phyloP scores from a whole-genome alignment of 768 basidiomycete species.

The Sporobolomyces phaffii region DNA sequence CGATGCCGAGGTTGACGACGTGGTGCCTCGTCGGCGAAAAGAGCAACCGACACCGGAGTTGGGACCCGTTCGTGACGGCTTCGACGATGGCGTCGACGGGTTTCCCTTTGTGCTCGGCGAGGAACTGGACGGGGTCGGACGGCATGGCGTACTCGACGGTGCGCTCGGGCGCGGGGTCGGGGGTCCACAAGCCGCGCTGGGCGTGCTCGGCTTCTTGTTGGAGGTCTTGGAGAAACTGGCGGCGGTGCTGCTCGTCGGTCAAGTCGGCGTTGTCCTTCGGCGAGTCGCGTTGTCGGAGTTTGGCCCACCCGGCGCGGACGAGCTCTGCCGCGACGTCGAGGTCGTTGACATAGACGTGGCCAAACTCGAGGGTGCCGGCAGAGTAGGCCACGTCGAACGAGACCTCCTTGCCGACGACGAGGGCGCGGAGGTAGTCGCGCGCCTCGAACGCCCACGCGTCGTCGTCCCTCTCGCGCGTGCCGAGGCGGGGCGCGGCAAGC shows the following conservation, averaged over 20 bases:
- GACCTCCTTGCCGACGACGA: conserved; percentile 85
- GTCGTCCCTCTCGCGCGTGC: conserved; percentile 74
- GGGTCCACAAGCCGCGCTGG: conserved; percentile 25
- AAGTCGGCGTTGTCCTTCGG: conserved; percentile 66
- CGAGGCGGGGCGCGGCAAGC: conserved; percentile 73
- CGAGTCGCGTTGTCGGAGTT: conserved; percentile 57
- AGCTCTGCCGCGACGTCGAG: conserved; percentile 68
- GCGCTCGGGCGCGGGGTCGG: conserved; percentile 55
- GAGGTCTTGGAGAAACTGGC: conserved; percentile 58
- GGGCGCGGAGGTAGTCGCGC: conserved; percentile 78
- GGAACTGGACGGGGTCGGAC: conserved; percentile 75
- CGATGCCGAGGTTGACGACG: conserved; percentile 67
- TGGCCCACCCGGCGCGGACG: conserved; percentile 87
- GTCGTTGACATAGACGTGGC: conserved; percentile 49
- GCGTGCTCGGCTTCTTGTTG: conserved; percentile 64
- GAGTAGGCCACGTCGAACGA: conserved; percentile 75
- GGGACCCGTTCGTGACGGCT: conserved; percentile 86
- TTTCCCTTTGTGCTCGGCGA: conserved; percentile 87
- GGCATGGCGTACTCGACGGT: conserved; percentile 82
- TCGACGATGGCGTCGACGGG: conserved; percentile 86
- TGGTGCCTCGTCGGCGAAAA: conserved; percentile 87
- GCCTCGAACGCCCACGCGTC: conserved; percentile 93
- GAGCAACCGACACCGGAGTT: conserved; percentile 76
- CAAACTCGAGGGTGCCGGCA: conserved; percentile 69
- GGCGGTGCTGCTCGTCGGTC: conserved; percentile 62